Evolutionary conservation across 495 filamentous ascomycete genomes (phyloP), one percentile per base, ranked within the genome.

Genomic region (Xylaria intraflava): DNA sequence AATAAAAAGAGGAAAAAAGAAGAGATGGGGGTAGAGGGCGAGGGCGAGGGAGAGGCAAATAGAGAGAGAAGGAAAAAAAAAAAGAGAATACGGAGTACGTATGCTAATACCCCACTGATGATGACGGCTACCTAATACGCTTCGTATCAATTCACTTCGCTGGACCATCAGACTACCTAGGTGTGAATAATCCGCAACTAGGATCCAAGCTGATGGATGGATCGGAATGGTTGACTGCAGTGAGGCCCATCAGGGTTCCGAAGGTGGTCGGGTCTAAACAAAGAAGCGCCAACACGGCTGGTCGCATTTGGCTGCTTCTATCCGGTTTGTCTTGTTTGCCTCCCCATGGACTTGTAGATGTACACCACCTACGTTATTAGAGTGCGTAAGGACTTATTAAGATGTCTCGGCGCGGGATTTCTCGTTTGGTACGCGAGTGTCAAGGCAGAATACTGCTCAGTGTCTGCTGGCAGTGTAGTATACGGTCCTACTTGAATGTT

Each of bases 101-200:
- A n/a, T n/a, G n/a, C n/a, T n/a, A n/a, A n/a, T n/a, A n/a, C n/a
- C n/a, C n/a, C n/a, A n/a, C n/a, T n/a, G n/a, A n/a, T n/a, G n/a
- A n/a, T n/a, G n/a, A n/a, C n/a, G n/a, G n/a, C n/a, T n/a, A n/a
- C n/a, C n/a, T n/a, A n/a, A n/a, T n/a, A n/a, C n/a, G n/a, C n/a
- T n/a, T n/a, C 47, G 17, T n/a, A 49, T 30, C 17, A 26, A 51
- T 51, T 49, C 36, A 29, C 49, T 26, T 44, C 19, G 49, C 27
- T 30, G 11, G 38, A 17, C 36, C 49, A 19, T 23, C 17, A 51
- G 16, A 29, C 27, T 29, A 29, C 26, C 26, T 10, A 49, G 27
- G 33, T 14, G 22, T 36, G 33, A 41, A 23, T 30, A 7, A 52
- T 29, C 49, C 49, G 17, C 49, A 51, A 1, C 29, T n/a, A 30